Percentiles rank a stretch among this genome's conserved stretches.
Conservation (phyloP, 805 yeast genomes). For the Candida maesae region DNA sequence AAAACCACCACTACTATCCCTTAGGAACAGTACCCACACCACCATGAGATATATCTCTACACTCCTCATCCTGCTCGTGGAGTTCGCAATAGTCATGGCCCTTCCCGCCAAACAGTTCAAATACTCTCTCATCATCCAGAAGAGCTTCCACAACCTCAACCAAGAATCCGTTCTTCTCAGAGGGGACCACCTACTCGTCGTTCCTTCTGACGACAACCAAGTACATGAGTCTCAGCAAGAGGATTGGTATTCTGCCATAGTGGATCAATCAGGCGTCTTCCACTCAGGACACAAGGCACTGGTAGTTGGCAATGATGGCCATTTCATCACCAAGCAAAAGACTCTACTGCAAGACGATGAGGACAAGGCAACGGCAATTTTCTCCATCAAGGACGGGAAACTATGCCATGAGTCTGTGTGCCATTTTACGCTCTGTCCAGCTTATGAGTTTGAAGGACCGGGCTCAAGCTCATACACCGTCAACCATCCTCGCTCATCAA, state of each 20-base stretch:
- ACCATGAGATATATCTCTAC: neutral
- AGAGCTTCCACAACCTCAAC: slow-evolving; percentile 10
- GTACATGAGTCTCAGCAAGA: neutral
- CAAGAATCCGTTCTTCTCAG: slow-evolving; percentile 4
- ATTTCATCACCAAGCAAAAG: neutral
- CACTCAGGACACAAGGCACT: neutral
- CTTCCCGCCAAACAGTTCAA: slow-evolving; percentile 9
- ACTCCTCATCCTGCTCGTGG: neutral
- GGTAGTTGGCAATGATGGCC: neutral
- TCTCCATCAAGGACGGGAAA: slow-evolving; percentile 21
- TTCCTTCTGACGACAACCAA: neutral
- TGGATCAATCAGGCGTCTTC: slow-evolving; percentile 3
- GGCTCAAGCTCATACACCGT: slow-evolving; percentile 6
- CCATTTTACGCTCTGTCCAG: slow-evolving; percentile 15
- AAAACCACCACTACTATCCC: no score
- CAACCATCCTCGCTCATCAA: slow-evolving; percentile 5
- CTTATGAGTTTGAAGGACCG: neutral
- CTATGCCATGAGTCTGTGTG: slow-evolving; percentile 9
- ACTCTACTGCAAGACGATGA: neutral
- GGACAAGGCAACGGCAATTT: slow-evolving; percentile 2
- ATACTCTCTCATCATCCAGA: slow-evolving; percentile 9
- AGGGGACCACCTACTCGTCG: slow-evolving; percentile 1
- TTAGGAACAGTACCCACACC: no score
- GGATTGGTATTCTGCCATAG: slow-evolving; percentile 1
- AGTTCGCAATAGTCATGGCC: neutral